Base-by-base conservation (phyloP, 768 basidiomycete genomes). In the Lepiota brunneoincarnata region DNA sequence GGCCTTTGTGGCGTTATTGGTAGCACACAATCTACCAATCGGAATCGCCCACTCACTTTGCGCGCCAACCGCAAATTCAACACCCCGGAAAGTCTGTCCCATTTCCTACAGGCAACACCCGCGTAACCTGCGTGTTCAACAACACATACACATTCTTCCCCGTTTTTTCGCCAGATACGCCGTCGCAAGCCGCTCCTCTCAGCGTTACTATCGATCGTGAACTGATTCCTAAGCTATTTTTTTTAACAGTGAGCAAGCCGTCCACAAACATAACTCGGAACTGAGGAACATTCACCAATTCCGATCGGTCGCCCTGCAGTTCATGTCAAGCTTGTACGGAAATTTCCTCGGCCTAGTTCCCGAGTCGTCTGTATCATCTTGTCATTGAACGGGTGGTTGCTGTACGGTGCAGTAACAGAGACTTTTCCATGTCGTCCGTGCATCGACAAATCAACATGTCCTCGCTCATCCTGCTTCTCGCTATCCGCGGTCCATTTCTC, bases 101-200 rank as follows among this genome's bases (percentile, higher is more conserved):
- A 23, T 51, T 42, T n/a, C 53, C 52, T 15, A 54, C 26, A 5
- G 57, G 48, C 10, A 53, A 26, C 18, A 58, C 49, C 15, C 58
- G 47, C 31, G 49, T 58, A 17, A 55, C 58, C n/a, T 55, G 55
- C 2, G 54, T 58, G 44, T 58, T 55, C 23, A 58, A 20, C 53
- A 58, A 46, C 2, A 55, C 50, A 36, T 49, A 36, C 3, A 58
- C 31, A 24, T 58, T 58, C 6, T 35, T 31, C 2, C 40, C 43
- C 15, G 24, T 35, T 10, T 35, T 10, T 15, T 11, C 17, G 24
- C 46, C 12, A 60, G 24, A 37, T 60, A 60, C 10, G 56, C 56
- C 0, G 56, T 55, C 3, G 59, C 56, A 31, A 50, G 36, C 56
- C 58, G 44, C 56, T 55, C 17, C 59, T 50, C 44, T 60, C 59